Evolutionary conservation across 495 filamentous ascomycete species (phyloP).

Genomic region (Lineolata rhizophorae): DNA sequence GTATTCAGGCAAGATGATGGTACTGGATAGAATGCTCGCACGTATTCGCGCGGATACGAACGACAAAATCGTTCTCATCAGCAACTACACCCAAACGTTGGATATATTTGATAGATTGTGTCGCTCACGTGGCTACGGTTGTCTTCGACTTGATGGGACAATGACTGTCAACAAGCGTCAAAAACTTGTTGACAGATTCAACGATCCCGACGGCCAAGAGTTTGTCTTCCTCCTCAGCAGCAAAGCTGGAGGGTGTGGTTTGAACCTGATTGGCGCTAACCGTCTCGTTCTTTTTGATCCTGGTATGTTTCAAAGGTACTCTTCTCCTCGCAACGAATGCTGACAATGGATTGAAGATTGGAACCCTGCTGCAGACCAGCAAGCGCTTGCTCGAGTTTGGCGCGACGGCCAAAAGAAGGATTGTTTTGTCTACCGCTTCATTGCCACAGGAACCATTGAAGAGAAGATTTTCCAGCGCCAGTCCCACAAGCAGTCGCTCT

Average conservation of each 20-base stretch:
- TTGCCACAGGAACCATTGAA: conserved; percentile 92
- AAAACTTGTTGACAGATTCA: conserved; percentile 97
- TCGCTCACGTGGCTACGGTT: conserved; percentile 63
- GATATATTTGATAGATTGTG: conserved; percentile 90
- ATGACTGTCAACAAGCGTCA: conserved; percentile 95
- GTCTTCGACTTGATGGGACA: conserved; percentile 74
- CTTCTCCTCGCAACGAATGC: too few relatives aligned
- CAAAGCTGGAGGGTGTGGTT: conserved; percentile 89
- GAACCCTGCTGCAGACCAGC: conserved; percentile 97
- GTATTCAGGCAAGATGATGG: conserved; percentile 98
- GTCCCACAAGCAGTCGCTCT: conserved; percentile 91
- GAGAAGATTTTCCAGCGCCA: conserved; percentile 99
- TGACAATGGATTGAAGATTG: too few relatives aligned
- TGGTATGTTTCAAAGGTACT: too few relatives aligned
- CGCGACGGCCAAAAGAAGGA: conserved; percentile 98
- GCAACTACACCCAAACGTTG: conserved; percentile 92
- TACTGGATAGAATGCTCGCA: conserved; percentile 85
- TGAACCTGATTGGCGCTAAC: conserved; percentile 95
- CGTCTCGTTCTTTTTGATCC: conserved; percentile 93
- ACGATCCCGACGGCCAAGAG: conserved; percentile 74
- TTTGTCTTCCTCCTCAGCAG: conserved; percentile 91
- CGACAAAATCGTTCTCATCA: conserved; percentile 98
- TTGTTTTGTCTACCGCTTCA: conserved; percentile 98
- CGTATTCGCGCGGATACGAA: conserved; percentile 92
- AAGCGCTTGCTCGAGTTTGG: conserved; percentile 93